These are phyloP conservation scores for Orbilia brochopaga DNA, from an alignment of 2,329 filamentous ascomycete genomes.

Conservation along the genomic window DNA sequence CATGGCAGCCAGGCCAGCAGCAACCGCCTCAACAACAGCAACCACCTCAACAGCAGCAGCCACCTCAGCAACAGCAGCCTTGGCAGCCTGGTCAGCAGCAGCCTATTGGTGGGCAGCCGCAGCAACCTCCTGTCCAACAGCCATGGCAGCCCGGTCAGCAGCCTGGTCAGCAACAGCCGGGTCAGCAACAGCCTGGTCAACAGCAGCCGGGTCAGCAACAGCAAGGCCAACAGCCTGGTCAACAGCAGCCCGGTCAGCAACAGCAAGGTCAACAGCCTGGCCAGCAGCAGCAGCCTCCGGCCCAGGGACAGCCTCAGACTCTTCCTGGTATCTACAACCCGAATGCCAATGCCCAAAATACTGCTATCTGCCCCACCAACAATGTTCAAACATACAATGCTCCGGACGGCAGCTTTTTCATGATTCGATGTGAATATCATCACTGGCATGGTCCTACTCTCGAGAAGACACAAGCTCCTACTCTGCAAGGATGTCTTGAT, in stretches of 20 bases:
- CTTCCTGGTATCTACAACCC: constrained; percentile 28
- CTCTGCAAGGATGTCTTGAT: constrained; percentile 31
- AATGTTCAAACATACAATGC: constrained; percentile 32
- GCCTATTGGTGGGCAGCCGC: not conserved
- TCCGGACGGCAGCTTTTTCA: constrained; percentile 34
- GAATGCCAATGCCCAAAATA: constrained; percentile 24
- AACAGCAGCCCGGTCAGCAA: constrained; percentile 1
- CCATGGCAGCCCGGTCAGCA: constrained; percentile 17
- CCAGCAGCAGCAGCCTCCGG: no score
- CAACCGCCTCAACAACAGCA: not conserved
- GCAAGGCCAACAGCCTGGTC: no score
- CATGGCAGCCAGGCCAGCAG: constrained; percentile 10
- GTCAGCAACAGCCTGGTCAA: constrained; percentile 6
- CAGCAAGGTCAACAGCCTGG: not conserved
- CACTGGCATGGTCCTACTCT: constrained; percentile 14
- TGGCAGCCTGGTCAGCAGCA: no score
- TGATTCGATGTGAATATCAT: constrained; percentile 28
- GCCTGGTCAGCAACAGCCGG: constrained; percentile 2
- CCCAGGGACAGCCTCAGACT: no score
- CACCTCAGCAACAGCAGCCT: constrained; percentile 11
- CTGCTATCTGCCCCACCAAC: constrained; percentile 26
- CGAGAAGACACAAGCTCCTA: not conserved
- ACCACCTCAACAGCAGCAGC: constrained; percentile 9
- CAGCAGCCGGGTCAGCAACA: constrained; percentile 12
- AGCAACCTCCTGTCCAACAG: no score